phyloP scores from a whole-genome alignment of 2,329 filamentous ascomycete species.

The Phyllosticta citrichinensis region DNA sequence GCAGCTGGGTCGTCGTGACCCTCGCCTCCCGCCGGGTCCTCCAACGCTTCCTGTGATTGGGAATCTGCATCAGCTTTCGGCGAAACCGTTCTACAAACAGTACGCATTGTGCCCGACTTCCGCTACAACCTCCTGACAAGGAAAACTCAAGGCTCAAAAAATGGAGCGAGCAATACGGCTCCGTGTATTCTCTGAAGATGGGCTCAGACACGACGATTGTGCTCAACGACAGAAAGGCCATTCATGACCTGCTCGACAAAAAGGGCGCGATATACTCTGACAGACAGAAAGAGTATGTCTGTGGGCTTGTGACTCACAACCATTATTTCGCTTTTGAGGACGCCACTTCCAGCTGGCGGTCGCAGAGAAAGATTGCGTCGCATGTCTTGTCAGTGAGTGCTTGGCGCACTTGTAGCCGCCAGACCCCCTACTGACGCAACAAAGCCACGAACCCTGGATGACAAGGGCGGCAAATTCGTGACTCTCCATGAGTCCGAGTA shows the following conservation, averaged over 20 bases:
- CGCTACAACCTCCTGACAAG: background rate
- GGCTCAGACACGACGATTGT: conserved; percentile 33
- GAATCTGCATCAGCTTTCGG: conserved; percentile 5
- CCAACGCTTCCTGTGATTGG: background rate
- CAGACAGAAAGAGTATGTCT: conserved; percentile 33
- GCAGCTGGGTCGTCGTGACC: background rate
- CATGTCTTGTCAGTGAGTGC: conserved; percentile 11
- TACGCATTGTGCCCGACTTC: background rate
- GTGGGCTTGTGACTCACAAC: conserved; percentile 32
- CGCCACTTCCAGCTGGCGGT: conserved; percentile 15
- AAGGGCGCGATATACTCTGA: conserved; percentile 34
- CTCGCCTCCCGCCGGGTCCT: background rate
- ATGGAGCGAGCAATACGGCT: conserved; percentile 35
- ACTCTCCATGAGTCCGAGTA: conserved; percentile 14
- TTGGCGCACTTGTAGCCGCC: background rate
- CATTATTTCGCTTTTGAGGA: conserved; percentile 30
- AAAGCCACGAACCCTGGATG: conserved; percentile 8
- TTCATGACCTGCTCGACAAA: conserved; percentile 39
- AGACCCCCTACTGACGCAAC: background rate
- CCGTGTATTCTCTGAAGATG: conserved; percentile 34
- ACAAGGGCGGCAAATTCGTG: conserved; percentile 2
- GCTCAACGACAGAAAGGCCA: conserved; percentile 28
- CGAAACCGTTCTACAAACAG: conserved; percentile 11
- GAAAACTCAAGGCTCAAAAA: conserved; percentile 12
- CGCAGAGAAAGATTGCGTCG: conserved; percentile 16